Percentiles rank a stretch among this genome's conserved stretches.
Conservation (phyloP, 2,329 filamentous ascomycete species). For the Lecanoromycetidae sp. region DNA sequence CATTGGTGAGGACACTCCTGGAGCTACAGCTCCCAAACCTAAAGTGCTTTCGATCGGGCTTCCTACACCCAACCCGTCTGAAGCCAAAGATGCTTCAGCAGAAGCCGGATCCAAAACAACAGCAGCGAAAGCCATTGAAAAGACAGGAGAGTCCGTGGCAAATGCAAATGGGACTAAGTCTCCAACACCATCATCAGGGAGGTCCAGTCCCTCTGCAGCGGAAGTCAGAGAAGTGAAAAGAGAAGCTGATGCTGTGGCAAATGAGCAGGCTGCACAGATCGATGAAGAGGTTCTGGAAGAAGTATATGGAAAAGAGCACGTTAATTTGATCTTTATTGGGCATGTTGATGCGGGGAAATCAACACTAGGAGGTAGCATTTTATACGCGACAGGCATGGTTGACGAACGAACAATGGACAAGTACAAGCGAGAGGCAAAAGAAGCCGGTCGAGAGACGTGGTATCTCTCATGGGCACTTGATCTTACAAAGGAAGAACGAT, state of each 20-base stretch:
- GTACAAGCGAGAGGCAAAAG: constrained; percentile 93
- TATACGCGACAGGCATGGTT: constrained; percentile 96
- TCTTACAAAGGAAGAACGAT: constrained; percentile 88
- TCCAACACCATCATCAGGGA: constrained; percentile 69
- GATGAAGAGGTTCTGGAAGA: constrained; percentile 80
- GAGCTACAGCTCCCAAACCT: constrained; percentile 38
- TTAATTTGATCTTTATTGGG: constrained; percentile 96
- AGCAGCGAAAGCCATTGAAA: constrained; percentile 82
- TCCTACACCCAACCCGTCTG: constrained; percentile 37
- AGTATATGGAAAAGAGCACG: constrained; percentile 77
- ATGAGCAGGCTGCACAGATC: constrained; percentile 68
- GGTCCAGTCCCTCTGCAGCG: constrained; percentile 59
- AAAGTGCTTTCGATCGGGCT: constrained; percentile 51
- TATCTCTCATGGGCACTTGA: constrained; percentile 98
- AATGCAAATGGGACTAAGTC: constrained; percentile 59
- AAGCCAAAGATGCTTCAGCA: constrained; percentile 46
- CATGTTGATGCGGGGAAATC: constrained; percentile 98
- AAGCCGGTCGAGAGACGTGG: constrained; percentile 93
- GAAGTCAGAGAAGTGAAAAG: constrained; percentile 48
- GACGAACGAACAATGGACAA: constrained; percentile 97
- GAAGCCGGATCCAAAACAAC: constrained; percentile 69
- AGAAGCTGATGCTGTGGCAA: constrained; percentile 70
- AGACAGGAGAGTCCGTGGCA: constrained; percentile 60
- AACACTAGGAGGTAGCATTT: constrained; percentile 82
- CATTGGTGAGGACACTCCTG: constrained; percentile 19